These are phyloP conservation scores for Penicillium diatomitis DNA, from an alignment of 495 filamentous ascomycete genomes.

Conservation along the genomic window DNA sequence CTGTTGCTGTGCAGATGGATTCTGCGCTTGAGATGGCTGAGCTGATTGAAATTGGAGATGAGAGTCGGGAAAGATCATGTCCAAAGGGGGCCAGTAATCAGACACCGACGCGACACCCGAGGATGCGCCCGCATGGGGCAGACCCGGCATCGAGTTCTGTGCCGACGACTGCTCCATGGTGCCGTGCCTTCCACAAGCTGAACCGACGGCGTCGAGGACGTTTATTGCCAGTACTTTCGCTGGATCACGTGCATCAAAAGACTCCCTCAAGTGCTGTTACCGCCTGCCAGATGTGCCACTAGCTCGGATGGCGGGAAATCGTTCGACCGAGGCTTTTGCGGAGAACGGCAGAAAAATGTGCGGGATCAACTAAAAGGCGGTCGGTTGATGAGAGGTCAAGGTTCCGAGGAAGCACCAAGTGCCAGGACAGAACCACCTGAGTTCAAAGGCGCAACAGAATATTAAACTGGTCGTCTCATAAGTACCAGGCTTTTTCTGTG, in stretches of 20 bases:
- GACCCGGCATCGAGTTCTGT: constrained; percentile 25
- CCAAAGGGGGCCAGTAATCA: constrained; percentile 33
- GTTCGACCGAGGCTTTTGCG: constrained; percentile 1
- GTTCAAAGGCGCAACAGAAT: too few relatives aligned
- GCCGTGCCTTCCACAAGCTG: neutral
- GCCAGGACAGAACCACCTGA: too few relatives aligned
- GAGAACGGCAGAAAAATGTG: neutral
- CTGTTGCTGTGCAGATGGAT: constrained; percentile 8
- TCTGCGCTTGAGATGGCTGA: constrained; percentile 24
- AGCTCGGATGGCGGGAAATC: neutral
- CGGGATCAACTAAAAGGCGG: neutral
- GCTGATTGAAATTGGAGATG: constrained; percentile 17
- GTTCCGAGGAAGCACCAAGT: too few relatives aligned
- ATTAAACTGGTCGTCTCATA: too few relatives aligned
- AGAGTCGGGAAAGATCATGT: constrained; percentile 24
- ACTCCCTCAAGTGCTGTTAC: neutral
- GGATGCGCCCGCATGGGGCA: constrained; percentile 21
- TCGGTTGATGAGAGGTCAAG: too few relatives aligned
- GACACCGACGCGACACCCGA: constrained; percentile 15
- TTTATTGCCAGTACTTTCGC: constrained; percentile 4
- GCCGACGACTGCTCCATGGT: constrained; percentile 36
- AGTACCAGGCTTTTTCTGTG: too few relatives aligned
- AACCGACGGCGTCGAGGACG: neutral
- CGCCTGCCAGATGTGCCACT: neutral
- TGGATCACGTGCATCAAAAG: constrained; percentile 2